Percentiles rank a stretch among this genome's conserved stretches.
phyloP scores from a whole-genome alignment of 225 moss, liverwort and hornwort species.

The Sphagnum contortum region DNA sequence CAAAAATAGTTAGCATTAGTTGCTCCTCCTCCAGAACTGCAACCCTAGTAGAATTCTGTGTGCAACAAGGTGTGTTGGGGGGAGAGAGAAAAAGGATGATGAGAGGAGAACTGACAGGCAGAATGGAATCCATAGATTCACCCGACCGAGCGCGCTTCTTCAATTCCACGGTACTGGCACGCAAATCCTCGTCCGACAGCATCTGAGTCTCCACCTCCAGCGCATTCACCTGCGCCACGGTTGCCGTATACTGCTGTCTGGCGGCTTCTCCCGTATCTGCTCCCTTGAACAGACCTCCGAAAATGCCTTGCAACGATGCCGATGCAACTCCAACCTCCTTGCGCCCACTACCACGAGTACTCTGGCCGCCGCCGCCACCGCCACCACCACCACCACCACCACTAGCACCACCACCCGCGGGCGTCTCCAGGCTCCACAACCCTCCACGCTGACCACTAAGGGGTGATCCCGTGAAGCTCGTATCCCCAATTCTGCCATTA shows the following conservation, averaged over 20 bases:
- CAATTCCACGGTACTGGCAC: constrained; percentile 34
- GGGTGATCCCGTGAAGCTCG: constrained; percentile 15
- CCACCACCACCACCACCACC: neutral
- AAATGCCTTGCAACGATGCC: constrained; percentile 60
- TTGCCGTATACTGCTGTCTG: constrained; percentile 46
- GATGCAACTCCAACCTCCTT: constrained; percentile 26
- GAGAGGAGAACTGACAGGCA: constrained; percentile 37
- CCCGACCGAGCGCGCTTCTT: constrained; percentile 50
- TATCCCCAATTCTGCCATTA: constrained; percentile 28
- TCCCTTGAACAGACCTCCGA: constrained; percentile 81
- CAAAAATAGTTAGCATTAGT: no score
- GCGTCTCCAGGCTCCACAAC: constrained; percentile 18
- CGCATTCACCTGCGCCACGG: constrained; percentile 52
- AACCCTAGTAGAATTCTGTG: no score
- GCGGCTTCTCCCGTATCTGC: constrained; percentile 75
- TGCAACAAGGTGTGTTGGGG: no score
- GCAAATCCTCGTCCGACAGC: constrained; percentile 62
- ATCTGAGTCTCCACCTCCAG: constrained; percentile 47
- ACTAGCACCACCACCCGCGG: constrained; percentile 14
- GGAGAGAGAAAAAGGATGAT: no score
- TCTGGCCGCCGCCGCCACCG: constrained; percentile 1
- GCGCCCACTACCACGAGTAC: constrained; percentile 9
- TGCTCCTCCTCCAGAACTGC: no score
- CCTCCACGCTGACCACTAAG: constrained; percentile 31
- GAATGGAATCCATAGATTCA: constrained; percentile 53